Percentiles rank a stretch among this genome's conserved stretches.
phyloP scores from a whole-genome alignment of 352 stramenopile genomes.

The Globisporangium takayamanum region DNA sequence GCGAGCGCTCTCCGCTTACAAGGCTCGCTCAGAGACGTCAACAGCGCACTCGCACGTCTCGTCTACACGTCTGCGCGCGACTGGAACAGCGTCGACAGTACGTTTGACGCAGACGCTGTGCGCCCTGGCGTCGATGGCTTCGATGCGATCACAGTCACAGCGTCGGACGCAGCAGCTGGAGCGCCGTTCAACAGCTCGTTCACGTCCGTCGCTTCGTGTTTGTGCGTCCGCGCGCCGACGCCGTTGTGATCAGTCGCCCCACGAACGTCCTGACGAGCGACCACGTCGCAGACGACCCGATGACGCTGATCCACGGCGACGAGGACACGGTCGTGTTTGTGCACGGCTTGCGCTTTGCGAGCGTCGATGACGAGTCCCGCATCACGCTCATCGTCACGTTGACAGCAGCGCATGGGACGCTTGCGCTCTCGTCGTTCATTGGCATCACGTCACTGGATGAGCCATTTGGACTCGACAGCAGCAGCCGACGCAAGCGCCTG shows the following conservation, averaged over 20 bases:
- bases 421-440: constrained; percentile 9
- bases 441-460: constrained; percentile 24
- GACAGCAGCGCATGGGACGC: background rate
- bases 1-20: constrained; percentile 20
- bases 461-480: background rate
- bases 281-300: constrained; percentile 13
- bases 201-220: constrained; percentile 27
- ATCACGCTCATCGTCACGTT: constrained; percentile 19
- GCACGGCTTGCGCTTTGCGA: constrained; percentile 30
- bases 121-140: constrained; percentile 18
- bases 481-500: constrained; percentile 8
- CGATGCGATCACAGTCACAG: constrained; percentile 35
- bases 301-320: constrained; percentile 30
- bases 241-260: constrained; percentile 21
- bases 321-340: constrained; percentile 36
- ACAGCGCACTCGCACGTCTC: constrained; percentile 33
- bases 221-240: constrained; percentile 24
- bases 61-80: constrained; percentile 47
- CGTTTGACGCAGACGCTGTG: constrained; percentile 4
- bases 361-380: constrained; percentile 34
- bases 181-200: constrained; percentile 28
- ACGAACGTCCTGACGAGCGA: constrained; percentile 25
- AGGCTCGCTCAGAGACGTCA: constrained; percentile 34
- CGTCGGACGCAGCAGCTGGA: constrained; percentile 21
- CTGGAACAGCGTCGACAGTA: constrained; percentile 59